Percentiles rank a stretch among this genome's conserved stretches.
Evolutionary conservation across 352 stramenopile species (phyloP).

Genomic region (Phytophthora constricta): DNA sequence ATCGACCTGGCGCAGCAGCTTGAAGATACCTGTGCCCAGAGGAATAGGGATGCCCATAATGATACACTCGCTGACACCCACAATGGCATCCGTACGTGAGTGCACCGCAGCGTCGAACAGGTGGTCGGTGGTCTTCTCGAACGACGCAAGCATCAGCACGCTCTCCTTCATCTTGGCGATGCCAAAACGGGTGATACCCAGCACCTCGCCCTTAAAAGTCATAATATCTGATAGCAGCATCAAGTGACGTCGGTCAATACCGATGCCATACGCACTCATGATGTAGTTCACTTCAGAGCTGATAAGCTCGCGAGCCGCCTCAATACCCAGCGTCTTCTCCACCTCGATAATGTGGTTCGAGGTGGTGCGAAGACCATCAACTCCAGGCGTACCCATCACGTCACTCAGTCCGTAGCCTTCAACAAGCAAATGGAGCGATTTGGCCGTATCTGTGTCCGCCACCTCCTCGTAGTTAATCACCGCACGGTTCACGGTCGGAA

Average conservation of each 20-base stretch:
- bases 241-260: conserved; percentile 98
- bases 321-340: conserved; percentile 96
- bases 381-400: conserved; percentile 97
- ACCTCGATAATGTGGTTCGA: conserved; percentile 99
- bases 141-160: conserved; percentile 99
- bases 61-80: conserved; percentile 99
- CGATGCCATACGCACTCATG: conserved; percentile 99
- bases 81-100: conserved; percentile 97
- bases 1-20: conserved; percentile 90
- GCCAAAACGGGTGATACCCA: conserved; percentile 96
- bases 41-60: conserved; percentile 99
- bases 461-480: conserved; percentile 99
- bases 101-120: conserved; percentile 99
- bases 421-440: conserved; percentile 97
- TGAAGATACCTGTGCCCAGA: conserved; percentile 98
- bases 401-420: conserved; percentile 98
- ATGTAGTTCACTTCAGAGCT: conserved; percentile 99
- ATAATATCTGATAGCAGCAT: conserved; percentile 99
- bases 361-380: conserved; percentile 95
- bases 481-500: conserved; percentile 96
- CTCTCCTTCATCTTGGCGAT: conserved; percentile 99
- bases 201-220: conserved; percentile 97
- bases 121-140: conserved; percentile 99
- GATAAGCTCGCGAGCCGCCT: conserved; percentile 97
- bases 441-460: conserved; percentile 55